phyloP scores from a whole-genome alignment of 2,329 filamentous ascomycete genomes.

The Arthrobotrys pseudoclavata region DNA sequence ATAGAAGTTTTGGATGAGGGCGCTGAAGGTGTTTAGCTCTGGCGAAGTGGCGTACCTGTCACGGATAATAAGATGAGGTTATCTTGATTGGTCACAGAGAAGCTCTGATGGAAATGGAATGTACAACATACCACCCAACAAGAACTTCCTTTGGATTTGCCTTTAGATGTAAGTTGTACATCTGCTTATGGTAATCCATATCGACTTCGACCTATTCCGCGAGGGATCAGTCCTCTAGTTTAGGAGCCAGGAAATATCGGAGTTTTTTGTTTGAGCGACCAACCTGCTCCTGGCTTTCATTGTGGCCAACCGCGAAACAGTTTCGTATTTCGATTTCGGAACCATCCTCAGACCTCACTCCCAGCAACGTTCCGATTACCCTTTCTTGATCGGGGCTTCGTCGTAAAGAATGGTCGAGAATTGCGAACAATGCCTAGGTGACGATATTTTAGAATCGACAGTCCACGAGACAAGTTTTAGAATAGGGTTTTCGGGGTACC shows the following conservation, averaged over 20 bases:
- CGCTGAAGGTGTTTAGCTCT: slow-evolving; percentile 98
- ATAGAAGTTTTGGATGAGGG: slow-evolving; percentile 99
- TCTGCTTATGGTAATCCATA: slow-evolving; percentile 99
- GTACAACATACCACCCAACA: slow-evolving; percentile 78
- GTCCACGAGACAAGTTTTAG: background rate
- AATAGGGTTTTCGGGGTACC: slow-evolving; percentile 71
- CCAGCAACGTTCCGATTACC: slow-evolving; percentile 95
- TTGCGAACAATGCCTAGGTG: slow-evolving; percentile 76
- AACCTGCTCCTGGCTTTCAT: slow-evolving; percentile 91
- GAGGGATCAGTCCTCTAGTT: background rate
- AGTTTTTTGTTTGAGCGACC: slow-evolving; percentile 2
- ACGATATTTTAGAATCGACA: slow-evolving; percentile 48
- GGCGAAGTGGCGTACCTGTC: slow-evolving; percentile 87
- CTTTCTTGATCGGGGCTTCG: slow-evolving; percentile 92
- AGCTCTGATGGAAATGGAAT: background rate
- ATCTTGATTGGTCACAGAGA: background rate
- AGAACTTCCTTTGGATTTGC: slow-evolving; percentile 93
- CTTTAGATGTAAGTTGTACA: slow-evolving; percentile 94
- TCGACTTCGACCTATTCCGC: slow-evolving; percentile 83
- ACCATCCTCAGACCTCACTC: slow-evolving; percentile 94
- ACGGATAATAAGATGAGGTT: background rate
- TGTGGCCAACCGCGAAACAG: slow-evolving; percentile 98
- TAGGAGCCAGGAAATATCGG: background rate
- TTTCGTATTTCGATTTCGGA: slow-evolving; percentile 95
- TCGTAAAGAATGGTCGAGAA: slow-evolving; percentile 94